Evolutionary conservation across 1,284 basidiomycete genomes (phyloP), one percentile per base, ranked within the genome.

Genomic region (Sanghuangporus sanghuang): DNA sequence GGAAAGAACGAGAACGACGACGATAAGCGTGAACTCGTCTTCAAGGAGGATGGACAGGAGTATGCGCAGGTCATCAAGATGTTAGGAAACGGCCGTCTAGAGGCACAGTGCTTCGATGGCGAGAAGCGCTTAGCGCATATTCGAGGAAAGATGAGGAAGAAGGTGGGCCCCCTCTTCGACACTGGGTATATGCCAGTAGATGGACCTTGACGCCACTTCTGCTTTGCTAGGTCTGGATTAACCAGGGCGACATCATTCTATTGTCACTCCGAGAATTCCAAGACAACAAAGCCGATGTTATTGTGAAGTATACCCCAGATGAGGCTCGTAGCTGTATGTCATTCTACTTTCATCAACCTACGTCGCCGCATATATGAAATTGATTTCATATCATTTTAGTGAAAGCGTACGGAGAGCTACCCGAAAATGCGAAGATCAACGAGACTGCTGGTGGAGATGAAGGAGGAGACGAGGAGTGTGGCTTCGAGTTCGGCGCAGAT

Each of bases 1-100:
- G 96, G 96, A 86, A 99, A 99, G 88, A 98, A 98, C 81, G 96
- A 99, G 79, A 96, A 95, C 78, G 95, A 98, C 68, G 92, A 92
- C 69, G 95, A 98, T 81, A 99, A 98, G 84, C 92, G 97, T 72
- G 97, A 99, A 77, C 86, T 99, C 57, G 95, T 98, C 57, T 98
- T 99, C 85, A 93, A 95, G 73, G 96, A 99, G 77, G 97, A 99
- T 73, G 96, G 96, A 14, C 97, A 99, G 79, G 96, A 99, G 77
- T 99, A 99, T 76, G 97, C 96, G 21, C 97, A 99, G 76, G 97
- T 99, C 50, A 89, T 83, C 61, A 98, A 98, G 81, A 99, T 99
- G 97, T 85, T 99, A 60, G 97, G 97, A 61, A 99, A 99, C 75
- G 97, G 97, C 49, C 89, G 96, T 56, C 79, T 99, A 66, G 96